A percentile compares a stretch with the other conserved stretches of the same genome.
Evolutionary conservation across 75 land plant species (phyloP).

Genomic region (Sequoia sempervirens): DNA sequence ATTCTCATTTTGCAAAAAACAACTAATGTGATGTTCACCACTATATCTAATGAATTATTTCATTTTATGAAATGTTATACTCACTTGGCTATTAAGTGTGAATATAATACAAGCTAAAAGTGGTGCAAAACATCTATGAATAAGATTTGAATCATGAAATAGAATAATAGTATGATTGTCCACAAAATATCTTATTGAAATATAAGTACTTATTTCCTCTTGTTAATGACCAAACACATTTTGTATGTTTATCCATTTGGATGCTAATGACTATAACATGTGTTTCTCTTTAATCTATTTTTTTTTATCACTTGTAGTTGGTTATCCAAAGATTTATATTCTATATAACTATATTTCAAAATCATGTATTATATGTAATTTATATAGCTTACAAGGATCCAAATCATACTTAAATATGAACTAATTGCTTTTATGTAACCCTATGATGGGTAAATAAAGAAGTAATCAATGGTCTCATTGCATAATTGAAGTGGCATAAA

Average conservation of each 20-base stretch:
- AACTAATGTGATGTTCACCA: no score
- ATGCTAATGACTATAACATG: not conserved
- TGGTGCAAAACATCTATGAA: not conserved
- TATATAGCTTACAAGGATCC: not conserved
- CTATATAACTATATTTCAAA: not conserved
- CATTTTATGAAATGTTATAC: no score
- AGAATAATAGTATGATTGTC: not conserved
- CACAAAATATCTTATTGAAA: not conserved
- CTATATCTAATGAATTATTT: no score
- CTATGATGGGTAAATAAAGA: not conserved
- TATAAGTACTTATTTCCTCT: not conserved
- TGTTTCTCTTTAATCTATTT: not conserved
- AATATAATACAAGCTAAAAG: no score
- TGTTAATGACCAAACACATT: not conserved
- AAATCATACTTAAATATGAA: not conserved
- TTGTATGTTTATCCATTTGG: not conserved
- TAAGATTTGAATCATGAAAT: not conserved
- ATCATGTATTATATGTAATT: not conserved
- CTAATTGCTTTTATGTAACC: not conserved
- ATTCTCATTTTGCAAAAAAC: no score
- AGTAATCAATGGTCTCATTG: not conserved
- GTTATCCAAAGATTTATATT: not conserved
- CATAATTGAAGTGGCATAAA: not conserved
- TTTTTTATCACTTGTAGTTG: not conserved
- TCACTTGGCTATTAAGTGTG: no score